Conservation (phyloP, 345 rosid genomes). For the Tarenaya hassleriana region DNA sequence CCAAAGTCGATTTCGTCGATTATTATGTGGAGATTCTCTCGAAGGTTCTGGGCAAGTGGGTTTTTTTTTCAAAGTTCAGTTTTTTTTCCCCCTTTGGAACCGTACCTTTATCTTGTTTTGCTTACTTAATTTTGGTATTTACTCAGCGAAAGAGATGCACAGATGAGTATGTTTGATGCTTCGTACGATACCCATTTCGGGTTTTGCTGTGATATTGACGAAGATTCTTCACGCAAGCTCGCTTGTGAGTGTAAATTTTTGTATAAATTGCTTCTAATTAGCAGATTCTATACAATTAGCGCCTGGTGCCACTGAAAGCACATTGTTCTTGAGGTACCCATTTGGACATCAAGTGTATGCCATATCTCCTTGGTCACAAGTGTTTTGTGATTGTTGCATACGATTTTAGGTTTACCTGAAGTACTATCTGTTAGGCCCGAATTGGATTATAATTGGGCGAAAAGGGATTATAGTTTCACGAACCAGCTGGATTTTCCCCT, state of each 20-base stretch:
- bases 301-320: background rate
- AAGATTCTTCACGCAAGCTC: conserved; percentile 53
- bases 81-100: conserved; percentile 11
- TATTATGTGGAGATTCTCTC: conserved; percentile 52
- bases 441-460: conserved; percentile 37
- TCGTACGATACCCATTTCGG: conserved; percentile 53
- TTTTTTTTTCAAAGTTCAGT: background rate
- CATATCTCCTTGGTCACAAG: background rate
- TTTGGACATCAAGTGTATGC: background rate
- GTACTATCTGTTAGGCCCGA: conserved; percentile 64
- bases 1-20: conserved; percentile 48
- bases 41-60: conserved; percentile 55
- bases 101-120: background rate
- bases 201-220: conserved; percentile 69
- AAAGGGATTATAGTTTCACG: conserved; percentile 34
- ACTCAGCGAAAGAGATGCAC: conserved; percentile 65
- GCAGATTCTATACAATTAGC: background rate
- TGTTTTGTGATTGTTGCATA: background rate
- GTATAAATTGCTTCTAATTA: conserved; percentile 10
- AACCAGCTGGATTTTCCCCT: conserved; percentile 31
- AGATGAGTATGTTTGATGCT: conserved; percentile 62
- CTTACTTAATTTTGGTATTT: background rate
- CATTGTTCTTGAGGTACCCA: background rate
- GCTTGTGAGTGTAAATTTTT: conserved; percentile 33
- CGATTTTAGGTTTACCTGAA: conserved; percentile 55